These are phyloP conservation scores for Claviceps sp. DNA, from an alignment of 2,329 filamentous ascomycete genomes.

Conservation along the genomic window DNA sequence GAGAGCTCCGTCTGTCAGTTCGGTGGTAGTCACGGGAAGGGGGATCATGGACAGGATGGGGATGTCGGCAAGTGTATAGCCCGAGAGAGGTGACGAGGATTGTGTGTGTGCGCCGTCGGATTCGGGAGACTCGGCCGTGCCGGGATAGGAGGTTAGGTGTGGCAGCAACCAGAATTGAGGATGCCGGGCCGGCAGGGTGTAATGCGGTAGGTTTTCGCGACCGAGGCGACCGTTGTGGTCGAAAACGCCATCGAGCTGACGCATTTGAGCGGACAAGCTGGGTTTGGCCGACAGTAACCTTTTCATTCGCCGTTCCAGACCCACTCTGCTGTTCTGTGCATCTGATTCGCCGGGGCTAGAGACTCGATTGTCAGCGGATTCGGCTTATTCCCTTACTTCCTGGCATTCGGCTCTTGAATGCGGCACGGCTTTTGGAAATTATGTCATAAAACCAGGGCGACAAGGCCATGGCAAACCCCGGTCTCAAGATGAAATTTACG, in stretches of 20 bases:
- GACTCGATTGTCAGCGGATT: not conserved
- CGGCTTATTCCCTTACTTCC: not conserved
- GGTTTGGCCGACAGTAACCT: constrained; percentile 23
- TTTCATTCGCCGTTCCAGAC: constrained; percentile 20
- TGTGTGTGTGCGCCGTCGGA: constrained; percentile 3
- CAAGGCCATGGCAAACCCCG: not conserved
- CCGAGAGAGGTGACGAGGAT: constrained; percentile 15
- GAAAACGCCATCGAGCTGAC: constrained; percentile 13
- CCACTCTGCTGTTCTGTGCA: constrained; percentile 21
- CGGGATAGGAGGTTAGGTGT: constrained; percentile 6
- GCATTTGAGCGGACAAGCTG: constrained; percentile 19
- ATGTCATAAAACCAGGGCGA: not conserved
- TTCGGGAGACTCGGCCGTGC: not conserved
- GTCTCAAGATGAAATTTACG: not conserved
- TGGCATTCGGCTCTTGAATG: not conserved
- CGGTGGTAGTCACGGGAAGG: constrained; percentile 17
- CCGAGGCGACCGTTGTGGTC: constrained; percentile 2
- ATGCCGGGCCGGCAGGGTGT: constrained; percentile 4
- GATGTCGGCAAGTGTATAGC: constrained; percentile 19
- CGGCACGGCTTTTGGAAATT: constrained; percentile 1
- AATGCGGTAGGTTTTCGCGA: constrained; percentile 7
- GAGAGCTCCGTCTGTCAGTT: constrained; percentile 19
- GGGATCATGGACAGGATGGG: constrained; percentile 19
- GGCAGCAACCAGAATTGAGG: constrained; percentile 6
- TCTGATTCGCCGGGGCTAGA: constrained; percentile 21